Evolutionary conservation across 305 asterid genomes (phyloP).

Genomic region (Fraxinus angustifolia): DNA sequence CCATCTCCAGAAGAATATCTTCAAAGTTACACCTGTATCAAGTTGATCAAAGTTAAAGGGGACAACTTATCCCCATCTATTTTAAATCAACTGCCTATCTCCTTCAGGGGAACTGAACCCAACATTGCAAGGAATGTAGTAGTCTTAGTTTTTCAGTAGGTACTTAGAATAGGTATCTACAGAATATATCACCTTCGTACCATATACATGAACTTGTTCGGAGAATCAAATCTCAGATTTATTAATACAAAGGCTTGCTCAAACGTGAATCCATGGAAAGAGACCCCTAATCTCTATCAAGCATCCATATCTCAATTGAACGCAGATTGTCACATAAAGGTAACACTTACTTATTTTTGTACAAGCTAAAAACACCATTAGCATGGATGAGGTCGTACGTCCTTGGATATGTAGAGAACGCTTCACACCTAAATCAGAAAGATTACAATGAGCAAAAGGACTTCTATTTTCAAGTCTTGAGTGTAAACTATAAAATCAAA

Average conservation of each 20-base stretch:
- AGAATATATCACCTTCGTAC: neutral
- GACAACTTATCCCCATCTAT: neutral
- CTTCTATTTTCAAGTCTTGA: neutral
- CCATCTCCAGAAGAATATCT: constrained; percentile 89
- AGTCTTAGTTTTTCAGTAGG: neutral
- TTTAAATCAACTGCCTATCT: neutral
- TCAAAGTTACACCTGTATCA: constrained; percentile 66
- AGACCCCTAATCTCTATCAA: neutral
- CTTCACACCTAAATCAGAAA: constrained; percentile 73
- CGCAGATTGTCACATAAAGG: neutral
- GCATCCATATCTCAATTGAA: neutral
- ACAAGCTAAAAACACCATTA: constrained; percentile 76
- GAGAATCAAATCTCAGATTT: neutral
- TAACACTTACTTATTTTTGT: constrained; percentile 70
- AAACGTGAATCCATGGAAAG: neutral
- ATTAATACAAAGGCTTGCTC: neutral
- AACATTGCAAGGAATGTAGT: neutral
- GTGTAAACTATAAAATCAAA: neutral
- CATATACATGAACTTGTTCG: neutral
- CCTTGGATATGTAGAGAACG: constrained; percentile 90
- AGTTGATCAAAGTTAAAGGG: neutral
- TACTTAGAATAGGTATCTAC: neutral
- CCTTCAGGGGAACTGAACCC: neutral
- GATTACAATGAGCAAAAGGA: neutral
- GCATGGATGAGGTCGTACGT: constrained; percentile 96